phyloP scores from a whole-genome alignment of 192 early-diverging fungal species.

The Spizellomyces sp. region DNA sequence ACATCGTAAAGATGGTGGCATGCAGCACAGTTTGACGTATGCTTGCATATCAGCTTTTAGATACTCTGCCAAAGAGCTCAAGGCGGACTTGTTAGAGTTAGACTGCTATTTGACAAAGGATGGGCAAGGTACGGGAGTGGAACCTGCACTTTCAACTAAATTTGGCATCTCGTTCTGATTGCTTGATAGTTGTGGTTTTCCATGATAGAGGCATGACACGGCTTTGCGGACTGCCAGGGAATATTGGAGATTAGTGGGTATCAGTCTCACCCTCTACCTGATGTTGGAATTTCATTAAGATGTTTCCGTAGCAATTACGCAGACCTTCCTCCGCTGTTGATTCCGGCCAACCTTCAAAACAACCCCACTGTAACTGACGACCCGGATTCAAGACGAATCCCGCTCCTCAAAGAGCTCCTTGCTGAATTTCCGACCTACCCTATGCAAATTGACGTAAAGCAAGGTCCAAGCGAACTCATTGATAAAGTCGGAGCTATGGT shows the following conservation, averaged over 20 bases:
- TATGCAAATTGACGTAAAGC: conserved; percentile 56
- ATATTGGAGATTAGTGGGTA: conserved; percentile 37
- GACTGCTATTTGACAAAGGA: conserved; percentile 51
- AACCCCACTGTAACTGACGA: conserved; percentile 20
- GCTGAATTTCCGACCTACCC: conserved; percentile 46
- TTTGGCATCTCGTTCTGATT: neutral
- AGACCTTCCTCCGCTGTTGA: conserved; percentile 45
- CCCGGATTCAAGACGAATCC: conserved; percentile 40
- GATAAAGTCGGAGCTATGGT: conserved; percentile 45
- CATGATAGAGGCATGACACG: conserved; percentile 43
- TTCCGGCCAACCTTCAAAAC: conserved; percentile 25
- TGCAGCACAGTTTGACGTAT: neutral
- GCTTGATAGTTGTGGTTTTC: conserved; percentile 43
- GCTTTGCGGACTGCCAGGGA: conserved; percentile 39
- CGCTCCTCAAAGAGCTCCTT: conserved; percentile 41
- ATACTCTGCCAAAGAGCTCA: conserved; percentile 37
- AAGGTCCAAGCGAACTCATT: conserved; percentile 43
- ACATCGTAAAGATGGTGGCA: neutral
- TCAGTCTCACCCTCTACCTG: neutral
- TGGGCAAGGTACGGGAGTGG: conserved; percentile 13
- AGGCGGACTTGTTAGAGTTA: conserved; percentile 48
- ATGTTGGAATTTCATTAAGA: neutral
- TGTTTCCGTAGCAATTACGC: conserved; percentile 26
- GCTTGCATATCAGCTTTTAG: conserved; percentile 33
- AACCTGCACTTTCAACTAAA: neutral